A percentile compares a stretch with the other conserved stretches of the same genome.
These are phyloP conservation scores for Ceratobasidium sp. DNA, from an alignment of 1,284 basidiomycete genomes.

Conservation along the genomic window DNA sequence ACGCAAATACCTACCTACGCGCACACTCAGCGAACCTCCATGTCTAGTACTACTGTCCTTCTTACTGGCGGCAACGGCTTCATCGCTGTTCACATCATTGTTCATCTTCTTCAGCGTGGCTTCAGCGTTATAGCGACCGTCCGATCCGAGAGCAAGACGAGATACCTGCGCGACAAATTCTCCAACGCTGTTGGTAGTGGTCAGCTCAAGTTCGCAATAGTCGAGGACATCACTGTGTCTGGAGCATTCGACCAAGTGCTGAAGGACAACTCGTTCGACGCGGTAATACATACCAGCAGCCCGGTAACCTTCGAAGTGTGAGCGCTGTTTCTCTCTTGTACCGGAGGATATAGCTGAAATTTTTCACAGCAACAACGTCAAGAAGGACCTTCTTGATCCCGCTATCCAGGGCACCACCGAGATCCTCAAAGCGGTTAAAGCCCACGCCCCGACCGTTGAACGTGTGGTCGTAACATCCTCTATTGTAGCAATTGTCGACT, in stretches of 20 bases:
- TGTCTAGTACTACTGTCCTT: constrained; percentile 45
- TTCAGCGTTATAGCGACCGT: constrained; percentile 37
- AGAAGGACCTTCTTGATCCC: constrained; percentile 56
- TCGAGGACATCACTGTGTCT: constrained; percentile 42
- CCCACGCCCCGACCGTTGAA: constrained; percentile 52
- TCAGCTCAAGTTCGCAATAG: constrained; percentile 44
- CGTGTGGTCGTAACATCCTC: constrained; percentile 59
- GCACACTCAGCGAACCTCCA: no score
- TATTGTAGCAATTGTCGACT: constrained; percentile 53
- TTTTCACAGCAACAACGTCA: constrained; percentile 39
- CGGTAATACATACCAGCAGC: constrained; percentile 44
- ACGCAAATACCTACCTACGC: no score
- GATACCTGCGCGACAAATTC: constrained; percentile 38
- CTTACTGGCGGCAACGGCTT: constrained; percentile 47
- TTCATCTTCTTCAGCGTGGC: constrained; percentile 32
- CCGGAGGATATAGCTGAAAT: no score
- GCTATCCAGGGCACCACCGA: constrained; percentile 59
- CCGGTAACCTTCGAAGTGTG: no score
- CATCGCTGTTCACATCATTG: constrained; percentile 40
- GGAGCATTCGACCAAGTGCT: constrained; percentile 48
- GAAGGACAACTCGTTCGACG: constrained; percentile 36
- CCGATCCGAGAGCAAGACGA: constrained; percentile 44
- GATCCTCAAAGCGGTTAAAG: constrained; percentile 55
- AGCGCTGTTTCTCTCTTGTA: no score
- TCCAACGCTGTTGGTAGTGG: constrained; percentile 28